Evolutionary conservation across 139 green algal genomes (phyloP), one percentile per base, ranked within the genome.

Genomic region (Coelastrella sp.): DNA sequence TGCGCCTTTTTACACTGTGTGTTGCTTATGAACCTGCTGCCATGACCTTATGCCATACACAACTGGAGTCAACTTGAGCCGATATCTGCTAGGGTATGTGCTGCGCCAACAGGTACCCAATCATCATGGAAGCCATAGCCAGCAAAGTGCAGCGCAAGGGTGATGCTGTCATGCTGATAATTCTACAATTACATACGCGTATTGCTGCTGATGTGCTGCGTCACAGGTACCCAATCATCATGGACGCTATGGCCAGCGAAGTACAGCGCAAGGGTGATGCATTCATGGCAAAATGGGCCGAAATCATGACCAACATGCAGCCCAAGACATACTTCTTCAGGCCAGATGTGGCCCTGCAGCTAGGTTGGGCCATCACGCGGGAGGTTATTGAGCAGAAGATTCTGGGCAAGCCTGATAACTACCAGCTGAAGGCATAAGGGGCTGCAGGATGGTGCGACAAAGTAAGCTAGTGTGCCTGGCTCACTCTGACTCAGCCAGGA

Each of bases 251-350:
- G 77, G 96, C 97, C 59, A 96, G 93, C 73, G 97, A 99, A 92
- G 97, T 97, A 91, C 94, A 98, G 93, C 94, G 93, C 87, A 94
- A 94, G 91, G 97, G 97, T 5, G 97, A 98, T 91, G 58, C 86
- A 13, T 97, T 98, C 92, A 98, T 98, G 96, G 76, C 91, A 54
- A 96, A 91, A 83, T 89, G 97, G 97, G 97, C 97, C 6, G 97
- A 99, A 94, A 95, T 98, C 66, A 98, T 98, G 95, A 99, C 97
- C 75, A 95, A 94, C 95, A 98, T 99, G 96, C 94, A 95, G 58
- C 97, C 97, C 84, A 99, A 99, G 95, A 97, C 96, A 58, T 98
- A 99, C 93, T 98, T 99, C 93, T 94, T 99, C 83, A 92, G 81
- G 81, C 81, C 81, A n/a, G 81, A 87, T 54, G 81, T 87, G 23